Base-by-base conservation (phyloP, 2,329 filamentous ascomycete genomes). In the Zarea fungicola region DNA sequence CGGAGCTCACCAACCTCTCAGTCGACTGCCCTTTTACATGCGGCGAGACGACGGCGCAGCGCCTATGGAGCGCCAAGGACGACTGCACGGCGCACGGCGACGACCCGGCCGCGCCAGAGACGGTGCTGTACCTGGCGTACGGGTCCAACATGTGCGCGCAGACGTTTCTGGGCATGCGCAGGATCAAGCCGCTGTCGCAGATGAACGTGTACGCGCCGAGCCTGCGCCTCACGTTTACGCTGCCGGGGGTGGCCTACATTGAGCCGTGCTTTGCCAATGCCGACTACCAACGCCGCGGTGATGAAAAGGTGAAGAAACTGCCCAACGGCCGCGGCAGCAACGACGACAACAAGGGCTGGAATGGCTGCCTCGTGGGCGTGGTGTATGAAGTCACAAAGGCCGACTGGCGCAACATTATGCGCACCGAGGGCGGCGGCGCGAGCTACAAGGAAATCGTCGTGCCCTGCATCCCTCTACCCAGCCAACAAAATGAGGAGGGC, bases 211-310 rank as follows among this genome's bases (percentile, higher is more conserved):
- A 85, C 5, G 89, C 89, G 2, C 93, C 93, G 0, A 77, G 80
- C 5, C 73, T 97, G 41, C 76, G 80, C 42, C 73, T 99, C 45
- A 87, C 84, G 6, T 96, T 99, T 65, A 86, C 93, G 62, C 78
- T 97, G 0, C 81, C 90, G 0, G 92, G 90, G 1, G 61, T 96
- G 1, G 88, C 93, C 0, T 97, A 97, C 69, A 62, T 69, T 11
- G 93, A 97, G 67, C 92, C 93, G 1, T 96, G 92, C 65, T 96
- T 97, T 64, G 90, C 89, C 50, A 96, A 95, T 60, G 85, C 85
- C 3, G 78, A 77, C 14, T 75, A 76, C 45, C 80, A 58, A 58
- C 6, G 52, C 53, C 18, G 58, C 44, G 23, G 41, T 21, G 19
- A n/a, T 13, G 31, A 43, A 16, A 35, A n/a, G n/a, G n/a, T n/a